phyloP scores from a whole-genome alignment of 306 rosid species.

The Albizia julibrissin region DNA sequence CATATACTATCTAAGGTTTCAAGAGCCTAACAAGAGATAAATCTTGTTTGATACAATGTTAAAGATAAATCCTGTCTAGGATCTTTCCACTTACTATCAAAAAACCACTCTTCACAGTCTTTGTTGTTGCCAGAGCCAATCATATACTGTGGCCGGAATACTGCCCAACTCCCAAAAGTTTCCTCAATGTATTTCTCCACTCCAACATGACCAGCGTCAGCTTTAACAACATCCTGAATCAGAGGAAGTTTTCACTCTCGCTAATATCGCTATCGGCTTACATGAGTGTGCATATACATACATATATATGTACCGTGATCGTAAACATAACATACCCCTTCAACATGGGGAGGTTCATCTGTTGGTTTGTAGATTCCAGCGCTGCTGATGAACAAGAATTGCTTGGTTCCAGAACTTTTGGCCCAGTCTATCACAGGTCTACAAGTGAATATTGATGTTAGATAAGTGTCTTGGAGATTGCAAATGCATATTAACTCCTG shows the following conservation, averaged over 20 bases:
- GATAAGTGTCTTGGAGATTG: background rate
- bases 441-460: conserved; percentile 26
- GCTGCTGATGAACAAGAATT: conserved; percentile 88
- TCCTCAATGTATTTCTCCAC: conserved; percentile 83
- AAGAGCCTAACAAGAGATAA: background rate
- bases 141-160: conserved; percentile 90
- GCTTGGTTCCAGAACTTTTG: conserved; percentile 84
- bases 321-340: conserved; percentile 67
- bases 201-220: conserved; percentile 85
- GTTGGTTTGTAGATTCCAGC: conserved; percentile 91
- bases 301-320: background rate
- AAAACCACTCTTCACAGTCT: conserved; percentile 97
- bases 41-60: background rate
- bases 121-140: conserved; percentile 97
- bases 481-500: background rate
- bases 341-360: conserved; percentile 94
- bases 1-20: background rate
- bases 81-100: conserved; percentile 61
- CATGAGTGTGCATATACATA: background rate
- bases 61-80: background rate
- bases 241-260: conserved; percentile 9
- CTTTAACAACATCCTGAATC: conserved; percentile 80
- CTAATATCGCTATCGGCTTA: background rate
- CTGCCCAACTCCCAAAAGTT: conserved; percentile 67
- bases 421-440: conserved; percentile 98